Percentiles rank a stretch among this genome's conserved stretches.
These are phyloP conservation scores for Macadamia integrifolia DNA, from an alignment of 164 flowering plant species.

Conservation along the genomic window DNA sequence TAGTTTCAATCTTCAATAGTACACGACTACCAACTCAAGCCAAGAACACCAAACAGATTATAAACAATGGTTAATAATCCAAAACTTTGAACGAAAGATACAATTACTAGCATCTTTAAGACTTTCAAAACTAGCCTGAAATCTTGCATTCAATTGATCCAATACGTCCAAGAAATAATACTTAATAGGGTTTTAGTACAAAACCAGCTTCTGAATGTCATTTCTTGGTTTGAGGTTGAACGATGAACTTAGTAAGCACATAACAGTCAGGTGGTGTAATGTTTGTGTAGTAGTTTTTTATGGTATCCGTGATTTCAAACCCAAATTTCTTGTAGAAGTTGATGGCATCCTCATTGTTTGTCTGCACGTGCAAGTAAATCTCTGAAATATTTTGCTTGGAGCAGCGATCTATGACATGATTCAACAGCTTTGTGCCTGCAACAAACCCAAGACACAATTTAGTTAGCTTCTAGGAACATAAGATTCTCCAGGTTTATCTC, in stretches of 20 bases:
- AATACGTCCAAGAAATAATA: not conserved
- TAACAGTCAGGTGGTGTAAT: constrained; percentile 74
- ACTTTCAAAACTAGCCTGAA: not conserved
- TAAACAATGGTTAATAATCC: no score
- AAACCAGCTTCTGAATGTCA: constrained; percentile 13
- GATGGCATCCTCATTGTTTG: constrained; percentile 73
- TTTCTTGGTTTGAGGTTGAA: constrained; percentile 40
- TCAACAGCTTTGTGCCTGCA: constrained; percentile 62
- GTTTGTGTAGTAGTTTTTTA: constrained; percentile 65
- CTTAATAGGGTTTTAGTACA: not conserved
- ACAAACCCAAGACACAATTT: constrained; percentile 4
- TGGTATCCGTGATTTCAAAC: constrained; percentile 70
- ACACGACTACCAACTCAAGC: no score
- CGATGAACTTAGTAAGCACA: constrained; percentile 46
- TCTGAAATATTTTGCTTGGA: constrained; percentile 59
- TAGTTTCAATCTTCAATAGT: no score
- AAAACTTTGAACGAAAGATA: no score
- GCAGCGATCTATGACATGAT: constrained; percentile 58
- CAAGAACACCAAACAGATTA: no score
- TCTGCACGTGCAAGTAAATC: constrained; percentile 77
- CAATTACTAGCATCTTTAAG: no score
- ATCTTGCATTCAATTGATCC: not conserved
- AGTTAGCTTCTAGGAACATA: no score
- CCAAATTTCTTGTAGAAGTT: constrained; percentile 72
- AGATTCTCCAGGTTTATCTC: no score